Base-by-base conservation (phyloP, 2,329 filamentous ascomycete genomes). In the Ceratocystis papillata region DNA sequence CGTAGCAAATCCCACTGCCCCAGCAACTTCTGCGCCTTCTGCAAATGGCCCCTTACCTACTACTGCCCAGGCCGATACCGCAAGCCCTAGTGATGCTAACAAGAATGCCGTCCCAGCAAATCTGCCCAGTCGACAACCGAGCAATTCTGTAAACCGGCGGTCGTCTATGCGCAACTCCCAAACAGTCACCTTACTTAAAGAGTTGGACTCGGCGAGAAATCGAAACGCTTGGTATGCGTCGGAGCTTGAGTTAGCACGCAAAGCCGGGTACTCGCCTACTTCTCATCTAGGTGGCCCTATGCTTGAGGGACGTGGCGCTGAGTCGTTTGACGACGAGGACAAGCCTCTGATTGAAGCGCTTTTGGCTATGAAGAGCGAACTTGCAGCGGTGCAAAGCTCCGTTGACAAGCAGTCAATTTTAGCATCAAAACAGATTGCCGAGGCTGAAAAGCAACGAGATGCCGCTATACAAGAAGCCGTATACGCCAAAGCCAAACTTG, bases 211-310 rank as follows among this genome's bases (percentile, higher is more conserved):
- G 7, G 83, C 87, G 2, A 89, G 90, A 72, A 94, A 88, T 72
- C 85, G 89, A 63, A 97, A 96, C 76, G 93, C 93, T 0, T 99
- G 94, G 94, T 96, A 96, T 75, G 90, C 91, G 6, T 96, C 93
- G 0, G 94, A 99, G 76, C 80, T 99, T 59, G 90, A 96, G 67
- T 79, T 99, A 69, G 95, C 94, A 5, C 86, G 89, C 62, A 96
- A 96, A 76, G 85, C 90, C 50, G 94, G 94, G 4, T 99, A 97
- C 72, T 81, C 85, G 5, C 83, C 89, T 17, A 90, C 84, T 69
- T 79, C 85, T 2, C 85, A 86, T 0, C 82, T 85, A 30, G 55
- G 55, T 1, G 89, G 84, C 72, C 86, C 90, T 15, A 80, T 85
- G 0, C 79, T 96, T 28, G 93, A 97, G 69, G 86, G 88, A 70